phyloP scores from a whole-genome alignment of 2,329 filamentous ascomycete genomes.

The Exophiala bonariae region DNA sequence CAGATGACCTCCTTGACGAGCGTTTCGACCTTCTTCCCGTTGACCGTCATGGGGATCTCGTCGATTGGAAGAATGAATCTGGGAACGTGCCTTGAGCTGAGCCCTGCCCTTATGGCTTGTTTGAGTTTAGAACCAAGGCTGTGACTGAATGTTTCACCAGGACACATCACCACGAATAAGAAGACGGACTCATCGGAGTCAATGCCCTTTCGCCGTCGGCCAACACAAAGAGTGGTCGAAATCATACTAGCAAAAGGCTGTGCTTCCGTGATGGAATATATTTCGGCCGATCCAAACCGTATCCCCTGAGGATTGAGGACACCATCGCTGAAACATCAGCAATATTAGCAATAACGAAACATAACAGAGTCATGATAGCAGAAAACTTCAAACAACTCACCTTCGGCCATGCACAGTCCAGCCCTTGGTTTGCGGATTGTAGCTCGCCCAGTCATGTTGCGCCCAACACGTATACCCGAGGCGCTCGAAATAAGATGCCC shows the following conservation, averaged over 20 bases:
- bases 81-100: slow-evolving; percentile 40
- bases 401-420: slow-evolving; percentile 31
- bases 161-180: slow-evolving; percentile 38
- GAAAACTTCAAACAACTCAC: too few species aligned
- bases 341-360: background rate
- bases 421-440: slow-evolving; percentile 24
- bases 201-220: slow-evolving; percentile 61
- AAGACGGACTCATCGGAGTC: slow-evolving; percentile 41
- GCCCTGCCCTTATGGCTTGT: slow-evolving; percentile 19
- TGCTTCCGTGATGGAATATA: slow-evolving; percentile 74
- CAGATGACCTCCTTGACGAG: slow-evolving; percentile 37
- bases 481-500: slow-evolving; percentile 35
- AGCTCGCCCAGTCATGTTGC: slow-evolving; percentile 17
- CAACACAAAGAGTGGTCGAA: slow-evolving; percentile 85
- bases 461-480: slow-evolving; percentile 25
- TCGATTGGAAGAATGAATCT: slow-evolving; percentile 37
- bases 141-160: slow-evolving; percentile 10
- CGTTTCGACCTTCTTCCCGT: slow-evolving; percentile 48
- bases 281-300: slow-evolving; percentile 87
- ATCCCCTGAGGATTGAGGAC: slow-evolving; percentile 76
- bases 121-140: slow-evolving; percentile 11
- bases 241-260: slow-evolving; percentile 76
- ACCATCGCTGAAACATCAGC: slow-evolving; percentile 30
- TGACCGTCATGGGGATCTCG: slow-evolving; percentile 46
- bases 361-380: too few species aligned